These are phyloP conservation scores for Wickerhamiella galacta DNA, from an alignment of 805 yeast species.

Conservation along the genomic window DNA sequence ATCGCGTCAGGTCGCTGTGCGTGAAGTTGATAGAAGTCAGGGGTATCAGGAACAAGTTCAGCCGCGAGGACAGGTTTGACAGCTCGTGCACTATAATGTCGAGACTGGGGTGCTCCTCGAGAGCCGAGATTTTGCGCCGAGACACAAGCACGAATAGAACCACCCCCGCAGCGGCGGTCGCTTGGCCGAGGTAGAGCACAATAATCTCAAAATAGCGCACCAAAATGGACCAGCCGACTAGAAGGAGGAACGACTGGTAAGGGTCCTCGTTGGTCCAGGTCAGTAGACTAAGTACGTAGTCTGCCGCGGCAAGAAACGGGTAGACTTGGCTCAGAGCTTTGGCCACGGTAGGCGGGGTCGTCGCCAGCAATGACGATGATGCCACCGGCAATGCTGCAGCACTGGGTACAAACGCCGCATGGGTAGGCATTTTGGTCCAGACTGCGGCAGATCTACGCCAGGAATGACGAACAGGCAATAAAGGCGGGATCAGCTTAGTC, in stretches of 20 bases:
- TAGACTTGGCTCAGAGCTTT: slow-evolving; percentile 68
- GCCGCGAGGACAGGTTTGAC: slow-evolving; percentile 55
- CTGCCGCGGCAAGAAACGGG: slow-evolving; percentile 64
- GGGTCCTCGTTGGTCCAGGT: slow-evolving; percentile 87
- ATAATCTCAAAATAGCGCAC: slow-evolving; percentile 69
- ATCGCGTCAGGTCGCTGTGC: slow-evolving; percentile 59
- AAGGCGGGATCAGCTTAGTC: too few species aligned
- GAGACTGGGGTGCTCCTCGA: slow-evolving; percentile 60
- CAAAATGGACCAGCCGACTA: slow-evolving; percentile 35
- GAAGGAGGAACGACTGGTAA: slow-evolving; percentile 53
- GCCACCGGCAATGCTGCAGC: slow-evolving; percentile 26
- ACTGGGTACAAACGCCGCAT: slow-evolving; percentile 24
- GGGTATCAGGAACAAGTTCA: slow-evolving; percentile 69
- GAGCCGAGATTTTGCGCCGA: slow-evolving; percentile 18
- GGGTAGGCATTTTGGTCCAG: slow-evolving; percentile 16
- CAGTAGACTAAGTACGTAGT: slow-evolving; percentile 48
- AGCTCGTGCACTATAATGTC: slow-evolving; percentile 72
- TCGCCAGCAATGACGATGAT: slow-evolving; percentile 67
- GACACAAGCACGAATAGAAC: slow-evolving; percentile 28
- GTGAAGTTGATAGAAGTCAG: slow-evolving; percentile 53
- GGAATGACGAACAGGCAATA: too few species aligned
- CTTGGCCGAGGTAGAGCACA: slow-evolving; percentile 68
- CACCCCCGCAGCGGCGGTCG: slow-evolving; percentile 41
- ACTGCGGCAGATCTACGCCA: too few species aligned
- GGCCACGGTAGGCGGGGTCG: slow-evolving; percentile 84